Conservation (phyloP, 2,329 filamentous ascomycete species). For the Fusarium sp. region DNA sequence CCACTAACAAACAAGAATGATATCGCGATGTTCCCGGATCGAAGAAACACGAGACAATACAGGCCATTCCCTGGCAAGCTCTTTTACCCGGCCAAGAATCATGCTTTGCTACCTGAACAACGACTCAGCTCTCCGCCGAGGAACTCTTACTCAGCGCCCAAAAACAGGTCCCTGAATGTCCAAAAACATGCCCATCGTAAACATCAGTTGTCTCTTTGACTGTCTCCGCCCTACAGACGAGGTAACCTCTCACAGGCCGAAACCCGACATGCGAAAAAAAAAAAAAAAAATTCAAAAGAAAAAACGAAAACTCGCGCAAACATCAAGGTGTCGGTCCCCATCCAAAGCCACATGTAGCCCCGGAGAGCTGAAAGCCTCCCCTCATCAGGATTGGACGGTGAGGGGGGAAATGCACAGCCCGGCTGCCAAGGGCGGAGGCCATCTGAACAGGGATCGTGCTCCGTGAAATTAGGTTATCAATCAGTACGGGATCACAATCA, state of each 20-base stretch:
- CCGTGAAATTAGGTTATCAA: slow-evolving; percentile 41
- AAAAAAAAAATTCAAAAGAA: neutral
- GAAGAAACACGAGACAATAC: neutral
- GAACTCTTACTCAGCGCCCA: neutral
- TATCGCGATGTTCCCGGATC: neutral
- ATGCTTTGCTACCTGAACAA: neutral
- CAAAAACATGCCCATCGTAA: neutral
- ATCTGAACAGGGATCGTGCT: slow-evolving; percentile 11
- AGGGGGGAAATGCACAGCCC: neutral
- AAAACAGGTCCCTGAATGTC: neutral
- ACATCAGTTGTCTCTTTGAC: neutral
- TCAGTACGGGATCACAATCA: slow-evolving; percentile 35
- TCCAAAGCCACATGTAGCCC: neutral
- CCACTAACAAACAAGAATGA: slow-evolving; percentile 12
- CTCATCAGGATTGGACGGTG: neutral
- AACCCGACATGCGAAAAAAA: neutral
- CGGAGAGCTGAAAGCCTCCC: slow-evolving; percentile 7
- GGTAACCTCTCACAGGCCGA: neutral
- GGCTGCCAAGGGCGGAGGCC: slow-evolving; percentile 9
- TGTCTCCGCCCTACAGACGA: neutral
- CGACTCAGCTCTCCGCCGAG: neutral
- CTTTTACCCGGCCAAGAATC: neutral
- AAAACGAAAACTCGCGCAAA: neutral
- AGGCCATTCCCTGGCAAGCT: neutral
- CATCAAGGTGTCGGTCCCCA: slow-evolving; percentile 1